Evolutionary conservation across 306 rosid species (phyloP), one percentile per base, ranked within the genome.

Genomic region (Trifolium fragiferum): DNA sequence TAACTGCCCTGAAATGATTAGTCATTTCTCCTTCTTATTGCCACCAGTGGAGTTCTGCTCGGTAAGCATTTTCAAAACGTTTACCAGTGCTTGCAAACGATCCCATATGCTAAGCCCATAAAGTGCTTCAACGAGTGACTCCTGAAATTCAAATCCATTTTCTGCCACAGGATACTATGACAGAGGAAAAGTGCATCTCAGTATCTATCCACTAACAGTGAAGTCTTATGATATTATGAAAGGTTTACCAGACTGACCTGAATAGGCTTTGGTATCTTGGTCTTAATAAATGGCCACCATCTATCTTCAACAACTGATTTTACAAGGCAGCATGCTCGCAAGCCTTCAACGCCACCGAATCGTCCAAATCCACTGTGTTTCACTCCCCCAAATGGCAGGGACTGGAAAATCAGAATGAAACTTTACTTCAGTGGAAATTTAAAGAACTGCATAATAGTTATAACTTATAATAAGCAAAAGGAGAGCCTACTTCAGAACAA

Each of bases 351-450:
- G 25, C 99, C 99, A 77, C 88, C 96, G 32, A 94, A 92, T 81
- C 99, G 86, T 71, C 99, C 99, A 82, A 94, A 94, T 76, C 99
- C 98, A 64, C 98, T 92, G 76, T 90, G 85, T 83, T 94, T 94
- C 51, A 92, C 92, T 0, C 97, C 99, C 32, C 99, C 99, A 80
- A 90, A 94, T 57, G 99, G 99, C 70, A 94, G 85, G 78, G 99
- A 92, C 99, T 94, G 88, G 46, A 87, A 84, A 83, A 77, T 58
- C 66, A 81, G 15, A 60, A 73, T 60, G 75, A 72, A 67, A 57
- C 43, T 59, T 82, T 43, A 61, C 6, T 49, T 80, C 43, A 80
- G 75, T 63, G 10, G 78, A 77, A 59, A 82, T 70, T 18, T 70
- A 70, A 50, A 75, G 58, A 84, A 70, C 61, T 69, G 63, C 73